Base-by-base conservation (phyloP, 768 basidiomycete species). In the Clitopilus passeckerianus region DNA sequence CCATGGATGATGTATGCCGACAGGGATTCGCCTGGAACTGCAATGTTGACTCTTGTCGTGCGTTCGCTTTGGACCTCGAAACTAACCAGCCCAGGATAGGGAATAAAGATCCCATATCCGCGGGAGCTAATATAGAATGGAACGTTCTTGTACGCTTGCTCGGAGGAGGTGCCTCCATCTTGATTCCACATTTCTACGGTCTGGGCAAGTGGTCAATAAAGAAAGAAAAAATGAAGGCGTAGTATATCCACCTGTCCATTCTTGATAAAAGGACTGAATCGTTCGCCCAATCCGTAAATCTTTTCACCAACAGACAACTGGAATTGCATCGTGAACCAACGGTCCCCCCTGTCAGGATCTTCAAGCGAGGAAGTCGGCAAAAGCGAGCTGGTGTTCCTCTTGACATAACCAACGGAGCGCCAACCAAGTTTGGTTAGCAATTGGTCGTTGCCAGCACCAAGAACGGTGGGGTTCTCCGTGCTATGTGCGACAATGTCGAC, bases 41-140 rank as follows among this genome's bases (percentile, higher is more conserved):
- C 65, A 44, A 74, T 71, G 53, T 72, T 71, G 34, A 71, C 66
- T 46, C 68, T 63, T 18, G 71, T 70, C 1, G 66, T 67, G 44
- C 68, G 60, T 68, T 76, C 73, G 59, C 75, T 70, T 60, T 76
- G 72, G 5, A 82, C 75, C 60, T 80, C 79, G 57, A 78, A 78
- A 41, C 75, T 76, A 46, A 81, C 79, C 37, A 78, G 73, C n/a
- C 77, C 79, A 1, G 78, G 62, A 60, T 74, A 73, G 30, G 79
- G 75, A 53, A 82, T 74, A 61, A 81, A 80, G 15, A 81, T 65
- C 9, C 77, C 80, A 60, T 80, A 81, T 15, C 80, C 79, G 12
- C 71, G 69, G 34, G 72, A 76, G 53, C 74, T 74, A 52, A 77
- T 56, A 43, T 66, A 74, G 61, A 75, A 77, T 9, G 75, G 75